phyloP scores from a whole-genome alignment of 805 yeast species.

The Nakazawaea ernobii region DNA sequence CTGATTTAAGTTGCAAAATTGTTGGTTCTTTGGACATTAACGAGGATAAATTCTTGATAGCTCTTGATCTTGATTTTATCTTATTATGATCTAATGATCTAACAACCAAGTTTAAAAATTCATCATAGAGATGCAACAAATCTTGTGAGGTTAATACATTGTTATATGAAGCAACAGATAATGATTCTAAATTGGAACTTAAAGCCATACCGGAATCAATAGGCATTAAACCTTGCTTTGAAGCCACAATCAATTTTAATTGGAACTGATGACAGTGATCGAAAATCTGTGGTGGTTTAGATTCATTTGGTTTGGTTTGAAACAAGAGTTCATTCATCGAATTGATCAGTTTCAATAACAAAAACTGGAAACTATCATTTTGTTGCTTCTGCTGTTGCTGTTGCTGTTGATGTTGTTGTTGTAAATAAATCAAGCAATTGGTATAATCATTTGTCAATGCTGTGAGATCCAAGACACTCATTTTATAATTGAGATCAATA shows the following conservation, averaged over 20 bases:
- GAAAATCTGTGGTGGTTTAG: background rate
- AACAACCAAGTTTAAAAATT: constrained; percentile 44
- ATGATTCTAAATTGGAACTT: constrained; percentile 1
- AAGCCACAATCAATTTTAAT: background rate
- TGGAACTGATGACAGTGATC: background rate
- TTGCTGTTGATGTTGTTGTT: background rate
- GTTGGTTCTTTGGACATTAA: constrained; percentile 48
- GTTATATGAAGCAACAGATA: constrained; percentile 14
- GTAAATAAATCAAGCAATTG: constrained; percentile 14
- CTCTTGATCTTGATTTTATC: constrained; percentile 52
- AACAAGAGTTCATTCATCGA: background rate
- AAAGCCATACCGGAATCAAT: background rate
- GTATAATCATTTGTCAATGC: constrained; percentile 9
- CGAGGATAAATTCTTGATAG: constrained; percentile 56
- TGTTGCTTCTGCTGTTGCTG: background rate
- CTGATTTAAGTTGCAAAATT: constrained; percentile 41
- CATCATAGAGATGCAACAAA: constrained; percentile 39
- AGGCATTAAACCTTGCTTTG: background rate
- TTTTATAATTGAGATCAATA: constrained; percentile 7
- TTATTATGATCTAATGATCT: constrained; percentile 42
- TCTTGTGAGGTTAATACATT: constrained; percentile 24
- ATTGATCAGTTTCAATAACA: constrained; percentile 7
- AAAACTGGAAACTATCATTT: constrained; percentile 1
- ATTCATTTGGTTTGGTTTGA: constrained; percentile 1
- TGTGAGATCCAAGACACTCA: constrained; percentile 5